Base-by-base conservation (phyloP, 768 basidiomycete species). In the Pleurotus salmoneostramineus region DNA sequence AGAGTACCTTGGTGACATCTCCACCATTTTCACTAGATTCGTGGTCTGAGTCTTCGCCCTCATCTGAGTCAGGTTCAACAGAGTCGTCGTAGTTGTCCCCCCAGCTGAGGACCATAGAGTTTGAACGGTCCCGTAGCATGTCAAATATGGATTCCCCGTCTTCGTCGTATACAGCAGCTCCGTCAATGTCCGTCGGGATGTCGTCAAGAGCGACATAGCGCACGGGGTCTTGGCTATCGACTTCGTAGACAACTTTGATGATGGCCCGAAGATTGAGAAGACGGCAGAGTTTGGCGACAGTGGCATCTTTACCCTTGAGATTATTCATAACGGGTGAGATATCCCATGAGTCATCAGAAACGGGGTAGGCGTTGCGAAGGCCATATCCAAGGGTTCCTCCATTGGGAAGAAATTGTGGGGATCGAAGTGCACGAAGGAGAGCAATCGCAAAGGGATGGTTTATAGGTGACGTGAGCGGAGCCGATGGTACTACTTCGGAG, bases 371-470 rank as follows among this genome's bases (percentile, higher is more conserved):
- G 62, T 75, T 70, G 0, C 61, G 62, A 7, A 80, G 63, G 5
- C 72, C 71, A 49, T 80, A 82, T 2, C 70, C 74, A 10, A 82
- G 66, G 11, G 57, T 63, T 1, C 78, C 77, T 4, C 78, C 77
- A 2, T 71, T 34, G 0, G 75, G 71, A 6, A 82, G 65, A 58
- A 78, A 74, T 2, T 45, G 31, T 2, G 62, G 56, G 54, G 74
- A 68, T 3, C 59, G 33, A 4, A 81, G 65, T 12, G 79, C 68
- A 7, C 58, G 50, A 3, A 58, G 70, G 52, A 62, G 62, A 33
- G 50, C 36, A n/a, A 51, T 47, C 8, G 57, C 58, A 21, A 59
- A 57, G 11, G 57, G 45, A 40, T 27, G 35, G 46, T 34, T 15
- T 3, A 5, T 35, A 27, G 37, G 37, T 12, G 6, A 35, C 21